phyloP scores from a whole-genome alignment of 257 asterid genomes.

The Fraxinus quadrangulata region DNA sequence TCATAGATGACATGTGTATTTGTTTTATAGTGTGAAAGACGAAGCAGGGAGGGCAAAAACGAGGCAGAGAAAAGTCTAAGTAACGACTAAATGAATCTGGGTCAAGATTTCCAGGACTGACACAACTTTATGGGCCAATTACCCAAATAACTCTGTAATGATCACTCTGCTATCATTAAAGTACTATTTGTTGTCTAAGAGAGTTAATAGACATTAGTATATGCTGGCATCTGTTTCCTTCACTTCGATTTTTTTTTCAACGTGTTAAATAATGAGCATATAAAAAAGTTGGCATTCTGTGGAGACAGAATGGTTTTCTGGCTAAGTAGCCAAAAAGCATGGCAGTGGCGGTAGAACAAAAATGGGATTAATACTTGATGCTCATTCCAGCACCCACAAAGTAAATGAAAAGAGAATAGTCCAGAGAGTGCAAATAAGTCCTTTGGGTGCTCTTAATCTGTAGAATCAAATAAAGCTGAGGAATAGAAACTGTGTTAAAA shows the following conservation, averaged over 20 bases:
- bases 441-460: constrained; percentile 4
- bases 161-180: background rate
- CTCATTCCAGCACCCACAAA: background rate
- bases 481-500: constrained; percentile 1
- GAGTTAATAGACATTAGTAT: background rate
- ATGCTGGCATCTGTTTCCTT: background rate
- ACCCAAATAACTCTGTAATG: background rate
- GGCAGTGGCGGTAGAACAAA: background rate
- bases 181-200: background rate
- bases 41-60: background rate
- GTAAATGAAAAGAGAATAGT: background rate
- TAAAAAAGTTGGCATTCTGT: background rate
- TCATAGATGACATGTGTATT: background rate
- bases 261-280: background rate
- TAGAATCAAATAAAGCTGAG: constrained; percentile 3
- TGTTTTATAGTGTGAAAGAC: background rate
- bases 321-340: background rate
- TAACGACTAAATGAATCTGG: background rate
- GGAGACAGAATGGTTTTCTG: background rate
- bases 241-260: background rate
- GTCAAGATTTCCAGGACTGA: background rate
- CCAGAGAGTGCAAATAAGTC: background rate
- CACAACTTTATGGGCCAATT: background rate
- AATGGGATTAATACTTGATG: background rate
- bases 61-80: background rate